Percentiles rank a stretch among this genome's conserved stretches.
Evolutionary conservation across 805 yeast species (phyloP).

Genomic region (Barnettozyma sucrosica): DNA sequence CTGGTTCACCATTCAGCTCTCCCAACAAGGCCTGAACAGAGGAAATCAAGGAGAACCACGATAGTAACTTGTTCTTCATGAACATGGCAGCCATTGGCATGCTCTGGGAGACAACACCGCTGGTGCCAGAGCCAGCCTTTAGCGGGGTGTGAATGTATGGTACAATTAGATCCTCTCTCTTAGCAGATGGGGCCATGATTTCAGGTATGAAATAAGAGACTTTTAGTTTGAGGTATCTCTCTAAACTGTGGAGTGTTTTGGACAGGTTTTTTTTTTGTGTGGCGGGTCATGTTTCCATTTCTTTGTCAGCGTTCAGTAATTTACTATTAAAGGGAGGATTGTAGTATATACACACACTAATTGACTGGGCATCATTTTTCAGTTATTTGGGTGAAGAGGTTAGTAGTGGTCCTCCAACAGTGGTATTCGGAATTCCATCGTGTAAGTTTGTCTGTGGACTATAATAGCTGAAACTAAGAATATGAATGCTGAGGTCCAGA

Average conservation of each 20-base stretch:
- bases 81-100: conserved; percentile 69
- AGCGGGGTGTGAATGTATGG: conserved; percentile 44
- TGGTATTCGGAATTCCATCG: too few relatives aligned
- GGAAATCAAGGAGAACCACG: conserved; percentile 51
- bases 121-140: conserved; percentile 39
- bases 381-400: too few relatives aligned
- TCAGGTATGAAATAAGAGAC: neutral
- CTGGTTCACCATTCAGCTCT: conserved; percentile 22
- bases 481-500: too few relatives aligned
- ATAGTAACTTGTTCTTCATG: conserved; percentile 43
- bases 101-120: conserved; percentile 45
- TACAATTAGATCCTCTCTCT: conserved; percentile 33
- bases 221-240: neutral
- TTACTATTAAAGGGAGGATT: neutral
- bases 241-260: neutral
- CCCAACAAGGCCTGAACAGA: conserved; percentile 35
- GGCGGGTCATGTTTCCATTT: neutral
- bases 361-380: too few relatives aligned
- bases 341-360: neutral
- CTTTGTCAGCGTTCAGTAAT: neutral
- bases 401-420: too few relatives aligned
- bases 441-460: too few relatives aligned
- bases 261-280: neutral
- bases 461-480: too few relatives aligned
- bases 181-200: conserved; percentile 27